These are phyloP conservation scores for Syzygium jambos DNA, from an alignment of 345 rosid genomes.

Conservation along the genomic window DNA sequence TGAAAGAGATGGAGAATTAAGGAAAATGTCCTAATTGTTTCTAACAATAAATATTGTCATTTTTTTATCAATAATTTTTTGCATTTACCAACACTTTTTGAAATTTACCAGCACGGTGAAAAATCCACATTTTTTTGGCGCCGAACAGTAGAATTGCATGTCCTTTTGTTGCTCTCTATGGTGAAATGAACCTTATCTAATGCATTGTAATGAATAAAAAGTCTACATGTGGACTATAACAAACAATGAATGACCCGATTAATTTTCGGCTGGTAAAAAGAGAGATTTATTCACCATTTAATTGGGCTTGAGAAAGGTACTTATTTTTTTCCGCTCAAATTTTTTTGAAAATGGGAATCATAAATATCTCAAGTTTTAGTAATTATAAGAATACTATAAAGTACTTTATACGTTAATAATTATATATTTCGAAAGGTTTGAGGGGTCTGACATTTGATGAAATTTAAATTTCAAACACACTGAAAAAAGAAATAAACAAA, in stretches of 20 bases:
- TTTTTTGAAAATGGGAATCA: background rate
- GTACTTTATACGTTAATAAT: background rate
- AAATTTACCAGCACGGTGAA: background rate
- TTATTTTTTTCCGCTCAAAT: background rate
- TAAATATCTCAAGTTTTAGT: background rate
- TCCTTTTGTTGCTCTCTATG: background rate
- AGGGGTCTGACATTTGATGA: background rate
- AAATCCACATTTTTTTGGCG: background rate
- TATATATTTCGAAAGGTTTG: no score
- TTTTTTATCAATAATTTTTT: background rate
- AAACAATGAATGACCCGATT: background rate
- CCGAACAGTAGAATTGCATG: background rate
- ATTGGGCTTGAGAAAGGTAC: background rate
- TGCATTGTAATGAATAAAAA: background rate
- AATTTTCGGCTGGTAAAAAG: background rate
- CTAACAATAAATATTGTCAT: background rate
- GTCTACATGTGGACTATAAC: background rate
- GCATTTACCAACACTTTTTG: background rate
- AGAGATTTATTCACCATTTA: background rate
- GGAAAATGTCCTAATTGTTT: background rate
- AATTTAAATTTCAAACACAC: background rate
- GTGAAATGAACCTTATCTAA: background rate
- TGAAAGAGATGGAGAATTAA: background rate
- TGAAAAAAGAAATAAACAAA: background rate
- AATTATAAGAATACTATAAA: background rate